phyloP scores from a whole-genome alignment of 2,329 filamentous ascomycete genomes.

The Fusarium domesticum region DNA sequence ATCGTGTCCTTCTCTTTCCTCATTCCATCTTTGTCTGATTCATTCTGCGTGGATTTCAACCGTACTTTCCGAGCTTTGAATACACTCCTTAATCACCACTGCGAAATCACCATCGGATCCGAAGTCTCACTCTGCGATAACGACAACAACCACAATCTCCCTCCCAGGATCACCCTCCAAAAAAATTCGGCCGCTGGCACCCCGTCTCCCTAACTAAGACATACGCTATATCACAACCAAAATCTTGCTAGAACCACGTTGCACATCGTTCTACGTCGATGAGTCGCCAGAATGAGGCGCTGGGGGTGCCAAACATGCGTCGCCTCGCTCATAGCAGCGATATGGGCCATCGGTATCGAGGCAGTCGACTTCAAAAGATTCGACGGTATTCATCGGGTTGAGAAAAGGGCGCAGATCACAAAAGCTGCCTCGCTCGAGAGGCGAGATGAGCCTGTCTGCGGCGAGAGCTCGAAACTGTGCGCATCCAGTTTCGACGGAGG shows the following conservation, averaged over 20 bases:
- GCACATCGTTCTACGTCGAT: constrained; percentile 18
- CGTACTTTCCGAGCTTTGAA: too few relatives aligned
- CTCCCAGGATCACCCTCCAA: too few relatives aligned
- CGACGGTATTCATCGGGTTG: constrained; percentile 33
- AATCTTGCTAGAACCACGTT: constrained; percentile 10
- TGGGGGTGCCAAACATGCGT: constrained; percentile 22
- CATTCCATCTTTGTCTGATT: constrained; percentile 1
- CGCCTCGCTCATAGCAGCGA: constrained; percentile 16
- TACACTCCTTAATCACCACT: too few relatives aligned
- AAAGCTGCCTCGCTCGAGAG: constrained; percentile 14
- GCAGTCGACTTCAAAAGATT: constrained; percentile 30
- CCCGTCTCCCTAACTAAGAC: too few relatives aligned
- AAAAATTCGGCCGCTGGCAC: too few relatives aligned
- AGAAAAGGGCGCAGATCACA: constrained; percentile 29
- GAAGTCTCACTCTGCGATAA: too few relatives aligned
- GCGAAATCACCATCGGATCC: too few relatives aligned
- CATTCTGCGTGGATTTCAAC: too few relatives aligned
- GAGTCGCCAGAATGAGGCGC: constrained; percentile 19
- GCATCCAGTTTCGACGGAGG: constrained; percentile 41
- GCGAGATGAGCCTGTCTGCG: constrained; percentile 26
- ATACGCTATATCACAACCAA: background rate
- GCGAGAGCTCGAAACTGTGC: constrained; percentile 33
- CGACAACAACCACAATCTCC: too few relatives aligned
- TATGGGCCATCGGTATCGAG: constrained; percentile 18
- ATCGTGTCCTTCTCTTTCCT: constrained; percentile 8